Evolutionary conservation across 768 basidiomycete species (phyloP).

Genomic region (Termitomyces titanicus): DNA sequence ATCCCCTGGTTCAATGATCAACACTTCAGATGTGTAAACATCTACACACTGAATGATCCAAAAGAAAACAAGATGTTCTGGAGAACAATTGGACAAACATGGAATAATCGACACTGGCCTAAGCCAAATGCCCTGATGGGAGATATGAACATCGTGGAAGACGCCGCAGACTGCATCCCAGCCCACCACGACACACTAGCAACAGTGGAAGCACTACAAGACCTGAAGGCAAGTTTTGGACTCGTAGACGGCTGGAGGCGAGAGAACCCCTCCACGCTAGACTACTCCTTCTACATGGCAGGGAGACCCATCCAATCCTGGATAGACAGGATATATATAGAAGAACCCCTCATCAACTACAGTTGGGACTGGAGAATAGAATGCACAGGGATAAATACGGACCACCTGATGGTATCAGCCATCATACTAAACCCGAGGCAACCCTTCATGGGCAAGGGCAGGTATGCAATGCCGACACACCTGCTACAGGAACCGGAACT

Average conservation of each 20-base stretch:
- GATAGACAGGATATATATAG: slow-evolving; percentile 33
- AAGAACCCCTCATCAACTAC: background rate
- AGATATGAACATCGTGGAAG: slow-evolving; percentile 41
- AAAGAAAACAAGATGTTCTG: background rate
- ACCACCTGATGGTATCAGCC: slow-evolving; percentile 4
- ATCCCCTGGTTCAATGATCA: slow-evolving; percentile 15
- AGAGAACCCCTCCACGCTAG: slow-evolving; percentile 14
- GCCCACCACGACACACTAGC: slow-evolving; percentile 9
- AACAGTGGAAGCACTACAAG: slow-evolving; percentile 13
- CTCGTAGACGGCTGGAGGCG: slow-evolving; percentile 31
- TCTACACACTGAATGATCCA: background rate
- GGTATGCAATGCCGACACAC: background rate
- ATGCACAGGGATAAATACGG: background rate
- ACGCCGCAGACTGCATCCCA: slow-evolving; percentile 32
- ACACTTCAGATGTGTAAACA: background rate
- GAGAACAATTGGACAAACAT: background rate
- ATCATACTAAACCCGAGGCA: background rate
- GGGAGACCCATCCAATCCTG: slow-evolving; percentile 20
- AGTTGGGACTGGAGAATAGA: slow-evolving; percentile 5
- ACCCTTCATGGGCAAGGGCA: background rate
- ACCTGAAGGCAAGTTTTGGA: slow-evolving; percentile 16
- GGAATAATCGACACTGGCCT: background rate
- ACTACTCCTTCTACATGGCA: slow-evolving; percentile 25
- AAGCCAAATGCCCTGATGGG: slow-evolving; percentile 32
- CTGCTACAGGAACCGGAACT: background rate